A percentile compares a stretch with the other conserved stretches of the same genome.
Conservation (phyloP, 768 basidiomycete species). For the Tremella fuciformis region DNA sequence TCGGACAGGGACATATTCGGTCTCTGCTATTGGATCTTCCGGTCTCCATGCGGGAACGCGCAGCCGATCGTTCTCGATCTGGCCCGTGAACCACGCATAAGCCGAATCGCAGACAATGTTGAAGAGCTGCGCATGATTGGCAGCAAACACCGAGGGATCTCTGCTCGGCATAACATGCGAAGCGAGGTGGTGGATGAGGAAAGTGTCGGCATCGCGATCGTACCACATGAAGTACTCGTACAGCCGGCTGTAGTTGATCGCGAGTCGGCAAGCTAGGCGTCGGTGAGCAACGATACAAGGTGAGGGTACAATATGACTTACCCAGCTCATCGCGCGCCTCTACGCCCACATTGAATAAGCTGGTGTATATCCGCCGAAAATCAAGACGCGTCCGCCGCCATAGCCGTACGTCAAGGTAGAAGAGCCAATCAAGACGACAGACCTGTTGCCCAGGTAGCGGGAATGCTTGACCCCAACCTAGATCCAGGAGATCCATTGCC, state of each 20-base stretch:
- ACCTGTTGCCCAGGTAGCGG: slow-evolving; percentile 11
- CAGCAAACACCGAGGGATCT: slow-evolving; percentile 74
- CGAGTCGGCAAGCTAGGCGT: slow-evolving; percentile 71
- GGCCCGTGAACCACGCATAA: slow-evolving; percentile 87
- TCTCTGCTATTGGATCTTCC: slow-evolving; percentile 11
- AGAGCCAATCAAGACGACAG: slow-evolving; percentile 40
- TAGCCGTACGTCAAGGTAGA: slow-evolving; percentile 43
- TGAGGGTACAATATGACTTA: slow-evolving; percentile 52
- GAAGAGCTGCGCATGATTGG: slow-evolving; percentile 69
- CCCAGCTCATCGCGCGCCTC: slow-evolving; percentile 73
- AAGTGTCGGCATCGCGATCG: slow-evolving; percentile 91
- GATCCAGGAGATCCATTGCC: slow-evolving; percentile 28
- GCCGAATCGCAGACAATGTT: slow-evolving; percentile 77
- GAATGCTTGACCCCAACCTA: slow-evolving; percentile 11
- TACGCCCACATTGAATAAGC: slow-evolving; percentile 45
- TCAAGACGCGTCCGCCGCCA: slow-evolving; percentile 50
- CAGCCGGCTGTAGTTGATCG: slow-evolving; percentile 76
- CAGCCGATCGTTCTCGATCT: slow-evolving; percentile 56
- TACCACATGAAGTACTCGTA: slow-evolving; percentile 87
- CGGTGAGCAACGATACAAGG: not conserved
- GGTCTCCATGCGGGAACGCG: slow-evolving; percentile 52
- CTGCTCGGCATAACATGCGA: slow-evolving; percentile 81
- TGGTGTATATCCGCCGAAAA: slow-evolving; percentile 43
- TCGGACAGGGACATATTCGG: not conserved
- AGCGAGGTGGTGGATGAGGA: slow-evolving; percentile 86